Evolutionary conservation across 331 rosid species (phyloP).

Genomic region (Pyracantha coccinea): DNA sequence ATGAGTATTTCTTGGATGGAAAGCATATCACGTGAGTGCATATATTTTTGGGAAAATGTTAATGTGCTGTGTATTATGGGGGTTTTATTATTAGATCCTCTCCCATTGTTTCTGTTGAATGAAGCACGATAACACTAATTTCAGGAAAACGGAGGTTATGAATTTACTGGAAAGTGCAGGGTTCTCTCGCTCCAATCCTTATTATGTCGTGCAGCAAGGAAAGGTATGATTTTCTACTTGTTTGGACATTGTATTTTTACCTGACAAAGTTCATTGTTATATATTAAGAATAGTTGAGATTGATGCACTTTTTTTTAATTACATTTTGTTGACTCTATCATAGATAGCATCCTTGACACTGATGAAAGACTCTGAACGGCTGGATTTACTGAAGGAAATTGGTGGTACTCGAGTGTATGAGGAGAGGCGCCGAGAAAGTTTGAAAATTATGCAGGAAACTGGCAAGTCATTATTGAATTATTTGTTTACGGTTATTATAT

Average conservation of each 20-base stretch:
- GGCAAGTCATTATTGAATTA: conserved; percentile 36
- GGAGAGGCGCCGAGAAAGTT: conserved; percentile 95
- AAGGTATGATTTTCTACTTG: conserved; percentile 45
- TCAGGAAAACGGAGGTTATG: conserved; percentile 95
- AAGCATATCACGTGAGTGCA: conserved; percentile 89
- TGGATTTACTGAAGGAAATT: conserved; percentile 92
- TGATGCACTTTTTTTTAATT: background rate
- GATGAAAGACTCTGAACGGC: conserved; percentile 92
- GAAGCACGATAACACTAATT: conserved; percentile 10
- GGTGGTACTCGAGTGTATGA: conserved; percentile 99
- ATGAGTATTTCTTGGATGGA: conserved; percentile 94
- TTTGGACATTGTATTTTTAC: background rate
- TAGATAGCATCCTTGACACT: conserved; percentile 90
- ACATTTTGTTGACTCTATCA: conserved; percentile 6
- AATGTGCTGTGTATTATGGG: background rate
- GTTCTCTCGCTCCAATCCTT: conserved; percentile 97
- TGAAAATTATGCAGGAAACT: conserved; percentile 95
- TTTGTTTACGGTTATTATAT: conserved; percentile 1
- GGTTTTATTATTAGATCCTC: background rate
- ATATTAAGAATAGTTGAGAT: conserved; percentile 2
- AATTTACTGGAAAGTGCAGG: conserved; percentile 99
- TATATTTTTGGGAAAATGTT: background rate
- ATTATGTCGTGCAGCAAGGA: conserved; percentile 98
- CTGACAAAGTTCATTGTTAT: conserved; percentile 2
- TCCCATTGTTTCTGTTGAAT: background rate